phyloP scores from a whole-genome alignment of 257 asterid genomes.

The Ilex aquifolium region DNA sequence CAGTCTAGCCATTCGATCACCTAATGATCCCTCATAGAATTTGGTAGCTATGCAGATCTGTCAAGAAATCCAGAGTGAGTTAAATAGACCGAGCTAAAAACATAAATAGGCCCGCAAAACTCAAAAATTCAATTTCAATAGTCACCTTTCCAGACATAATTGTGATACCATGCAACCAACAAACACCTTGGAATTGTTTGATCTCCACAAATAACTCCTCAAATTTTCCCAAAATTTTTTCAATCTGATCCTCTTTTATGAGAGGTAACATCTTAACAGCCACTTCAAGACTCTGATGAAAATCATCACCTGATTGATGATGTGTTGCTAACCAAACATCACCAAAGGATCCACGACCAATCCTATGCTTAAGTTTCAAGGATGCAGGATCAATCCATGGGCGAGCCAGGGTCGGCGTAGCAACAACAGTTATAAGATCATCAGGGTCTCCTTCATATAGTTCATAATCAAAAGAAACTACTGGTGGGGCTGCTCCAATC shows the following conservation, averaged over 20 bases:
- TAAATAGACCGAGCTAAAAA: background rate
- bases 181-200: constrained; percentile 35
- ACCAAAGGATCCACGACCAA: constrained; percentile 63
- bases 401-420: constrained; percentile 17
- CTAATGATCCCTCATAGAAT: constrained; percentile 55
- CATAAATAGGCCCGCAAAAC: constrained; percentile 4
- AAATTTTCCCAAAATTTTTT: constrained; percentile 30
- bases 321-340: constrained; percentile 73
- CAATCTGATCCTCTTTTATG: constrained; percentile 32
- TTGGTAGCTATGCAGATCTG: constrained; percentile 54
- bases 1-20: constrained; percentile 41
- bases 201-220: constrained; percentile 30
- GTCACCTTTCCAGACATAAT: constrained; percentile 37
- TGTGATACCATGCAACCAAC: constrained; percentile 67
- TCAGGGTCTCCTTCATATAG: constrained; percentile 44
- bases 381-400: constrained; percentile 40
- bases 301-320: constrained; percentile 49
- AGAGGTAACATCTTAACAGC: constrained; percentile 54
- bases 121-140: background rate
- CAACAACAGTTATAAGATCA: constrained; percentile 31
- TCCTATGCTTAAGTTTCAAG: constrained; percentile 45
- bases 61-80: constrained; percentile 14
- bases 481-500: constrained; percentile 8
- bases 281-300: constrained; percentile 58
- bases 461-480: constrained; percentile 28